A percentile compares a stretch with the other conserved stretches of the same genome.
Evolutionary conservation across 805 yeast species (phyloP).

Genomic region (Yamadazyma akitaensis): DNA sequence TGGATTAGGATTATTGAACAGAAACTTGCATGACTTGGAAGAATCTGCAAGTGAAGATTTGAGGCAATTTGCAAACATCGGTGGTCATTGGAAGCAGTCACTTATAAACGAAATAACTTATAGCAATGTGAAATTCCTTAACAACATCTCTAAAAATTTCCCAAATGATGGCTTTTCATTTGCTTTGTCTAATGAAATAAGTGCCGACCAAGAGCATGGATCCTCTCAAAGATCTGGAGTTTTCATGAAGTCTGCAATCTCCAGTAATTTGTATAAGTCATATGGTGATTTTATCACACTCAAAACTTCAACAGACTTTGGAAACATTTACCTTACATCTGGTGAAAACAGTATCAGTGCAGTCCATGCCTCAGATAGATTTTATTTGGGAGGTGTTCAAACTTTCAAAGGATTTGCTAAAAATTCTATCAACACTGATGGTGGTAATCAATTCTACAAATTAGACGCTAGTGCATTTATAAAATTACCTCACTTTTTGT

Average conservation of each 20-base stretch:
- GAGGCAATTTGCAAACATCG: slow-evolving; percentile 30
- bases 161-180: slow-evolving; percentile 53
- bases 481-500: slow-evolving; percentile 49
- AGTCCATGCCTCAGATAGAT: slow-evolving; percentile 72
- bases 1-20: slow-evolving; percentile 60
- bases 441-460: slow-evolving; percentile 63
- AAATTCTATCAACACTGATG: slow-evolving; percentile 69
- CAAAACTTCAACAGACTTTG: slow-evolving; percentile 49
- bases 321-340: slow-evolving; percentile 45
- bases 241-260: slow-evolving; percentile 36
- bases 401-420: slow-evolving; percentile 67
- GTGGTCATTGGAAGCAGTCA: slow-evolving; percentile 34
- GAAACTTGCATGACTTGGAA: slow-evolving; percentile 50
- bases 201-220: slow-evolving; percentile 29
- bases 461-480: slow-evolving; percentile 58
- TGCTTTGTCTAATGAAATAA: slow-evolving; percentile 57
- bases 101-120: slow-evolving; percentile 25
- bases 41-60: slow-evolving; percentile 50
- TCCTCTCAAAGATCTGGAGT: slow-evolving; percentile 14
- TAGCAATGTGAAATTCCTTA: slow-evolving; percentile 20
- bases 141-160: slow-evolving; percentile 25
- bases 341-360: slow-evolving; percentile 12
- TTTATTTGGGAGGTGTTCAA: slow-evolving; percentile 77
- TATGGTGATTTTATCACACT: slow-evolving; percentile 46
- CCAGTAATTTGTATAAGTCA: slow-evolving; percentile 36